These are phyloP conservation scores for Exserohilum turcica DNA, from an alignment of 2,329 filamentous ascomycete species.

Conservation along the genomic window DNA sequence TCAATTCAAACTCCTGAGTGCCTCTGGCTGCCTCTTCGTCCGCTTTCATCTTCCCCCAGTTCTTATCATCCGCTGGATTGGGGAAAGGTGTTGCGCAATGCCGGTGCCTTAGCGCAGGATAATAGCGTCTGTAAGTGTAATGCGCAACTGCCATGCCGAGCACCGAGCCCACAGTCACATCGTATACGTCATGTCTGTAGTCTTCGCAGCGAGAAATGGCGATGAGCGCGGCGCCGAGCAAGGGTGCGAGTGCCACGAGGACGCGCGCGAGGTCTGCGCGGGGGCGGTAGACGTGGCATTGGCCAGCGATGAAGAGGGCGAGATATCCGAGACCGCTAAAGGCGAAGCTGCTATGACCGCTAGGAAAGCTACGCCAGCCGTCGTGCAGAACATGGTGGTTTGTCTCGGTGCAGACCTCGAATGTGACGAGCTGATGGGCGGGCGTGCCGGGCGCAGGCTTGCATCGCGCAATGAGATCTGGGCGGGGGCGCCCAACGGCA, in stretches of 20 bases:
- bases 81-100: constrained; percentile 60
- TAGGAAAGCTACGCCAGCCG: constrained; percentile 83
- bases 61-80: constrained; percentile 43
- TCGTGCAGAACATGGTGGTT: constrained; percentile 74
- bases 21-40: constrained; percentile 51
- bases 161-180: constrained; percentile 62
- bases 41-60: constrained; percentile 50
- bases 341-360: constrained; percentile 77
- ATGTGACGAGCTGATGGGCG: constrained; percentile 61
- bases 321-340: constrained; percentile 81
- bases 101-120: constrained; percentile 57
- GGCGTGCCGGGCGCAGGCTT: constrained; percentile 68
- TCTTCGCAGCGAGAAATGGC: constrained; percentile 67
- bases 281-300: constrained; percentile 64
- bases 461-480: constrained; percentile 88
- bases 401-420: constrained; percentile 74
- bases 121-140: constrained; percentile 66
- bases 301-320: constrained; percentile 70
- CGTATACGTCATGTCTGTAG: constrained; percentile 68
- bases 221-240: constrained; percentile 63
- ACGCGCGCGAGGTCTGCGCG: constrained; percentile 62
- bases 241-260: constrained; percentile 60
- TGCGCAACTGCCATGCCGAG: constrained; percentile 61
- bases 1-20: constrained; percentile 43
- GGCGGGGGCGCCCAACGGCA: constrained; percentile 78